These are phyloP conservation scores for Cystofilobasidium ferigula DNA, from an alignment of 768 basidiomycete species.

Conservation along the genomic window DNA sequence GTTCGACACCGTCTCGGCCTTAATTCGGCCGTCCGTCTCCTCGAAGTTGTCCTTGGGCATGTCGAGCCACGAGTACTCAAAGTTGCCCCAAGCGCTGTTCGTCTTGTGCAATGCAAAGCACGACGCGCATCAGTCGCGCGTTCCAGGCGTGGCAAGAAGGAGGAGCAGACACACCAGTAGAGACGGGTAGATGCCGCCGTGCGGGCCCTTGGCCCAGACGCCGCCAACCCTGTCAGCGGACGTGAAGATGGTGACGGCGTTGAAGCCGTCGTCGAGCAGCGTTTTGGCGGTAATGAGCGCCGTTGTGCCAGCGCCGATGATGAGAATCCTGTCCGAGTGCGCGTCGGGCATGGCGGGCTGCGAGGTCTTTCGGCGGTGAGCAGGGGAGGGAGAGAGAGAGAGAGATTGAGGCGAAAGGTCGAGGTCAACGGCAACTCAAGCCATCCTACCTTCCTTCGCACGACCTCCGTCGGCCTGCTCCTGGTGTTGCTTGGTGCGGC, in stretches of 20 bases:
- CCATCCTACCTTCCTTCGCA: too few relatives aligned
- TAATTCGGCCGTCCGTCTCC: slow-evolving; percentile 2
- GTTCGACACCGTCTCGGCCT: slow-evolving; percentile 3
- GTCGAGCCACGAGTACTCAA: not conserved
- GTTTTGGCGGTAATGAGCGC: not conserved
- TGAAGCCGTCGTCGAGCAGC: slow-evolving; percentile 9
- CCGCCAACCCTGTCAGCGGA: slow-evolving; percentile 3
- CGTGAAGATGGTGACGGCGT: not conserved
- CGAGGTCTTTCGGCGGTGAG: too few relatives aligned
- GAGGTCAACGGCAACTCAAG: too few relatives aligned
- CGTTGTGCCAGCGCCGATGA: not conserved
- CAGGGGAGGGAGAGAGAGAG: too few relatives aligned
- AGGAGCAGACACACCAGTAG: too few relatives aligned
- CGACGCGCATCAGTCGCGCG: too few relatives aligned
- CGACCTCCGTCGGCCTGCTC: too few relatives aligned
- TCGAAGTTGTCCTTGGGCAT: slow-evolving; percentile 3
- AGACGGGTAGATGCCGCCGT: not conserved
- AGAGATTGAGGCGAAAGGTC: too few relatives aligned
- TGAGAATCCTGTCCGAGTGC: slow-evolving; percentile 4
- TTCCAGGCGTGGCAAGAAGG: too few relatives aligned
- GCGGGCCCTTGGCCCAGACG: not conserved
- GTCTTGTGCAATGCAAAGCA: too few relatives aligned
- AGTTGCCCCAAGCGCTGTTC: not conserved
- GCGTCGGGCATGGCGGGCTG: not conserved
- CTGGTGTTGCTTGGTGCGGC: too few relatives aligned